A percentile compares a stretch with the other conserved stretches of the same genome.
phyloP scores from a whole-genome alignment of 2,329 filamentous ascomycete species.

The Fusarium pseudoanthophilum region DNA sequence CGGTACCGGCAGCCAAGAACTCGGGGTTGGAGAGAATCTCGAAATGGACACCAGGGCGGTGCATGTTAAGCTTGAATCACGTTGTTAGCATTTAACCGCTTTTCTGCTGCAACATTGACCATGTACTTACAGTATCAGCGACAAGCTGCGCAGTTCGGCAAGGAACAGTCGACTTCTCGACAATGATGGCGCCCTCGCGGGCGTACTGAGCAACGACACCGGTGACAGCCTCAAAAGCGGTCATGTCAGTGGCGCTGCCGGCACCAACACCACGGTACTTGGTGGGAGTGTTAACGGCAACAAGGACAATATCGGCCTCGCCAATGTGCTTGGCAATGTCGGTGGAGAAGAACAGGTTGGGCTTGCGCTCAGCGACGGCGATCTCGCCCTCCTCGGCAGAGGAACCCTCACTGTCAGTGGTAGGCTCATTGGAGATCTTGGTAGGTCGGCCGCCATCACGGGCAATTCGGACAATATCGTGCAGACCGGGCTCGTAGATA shows the following conservation, averaged over 20 bases:
- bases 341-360: conserved; percentile 80
- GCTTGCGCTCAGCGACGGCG: conserved; percentile 57
- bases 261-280: conserved; percentile 76
- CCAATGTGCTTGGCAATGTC: conserved; percentile 70
- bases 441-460: conserved; percentile 66
- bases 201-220: conserved; percentile 74
- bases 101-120: not conserved
- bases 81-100: conserved; percentile 9
- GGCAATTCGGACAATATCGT: conserved; percentile 72
- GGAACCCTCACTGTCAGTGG: conserved; percentile 46
- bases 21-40: conserved; percentile 85
- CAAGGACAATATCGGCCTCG: conserved; percentile 77
- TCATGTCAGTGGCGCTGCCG: conserved; percentile 78
- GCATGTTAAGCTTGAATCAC: conserved; percentile 60
- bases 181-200: conserved; percentile 75
- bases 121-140: conserved; percentile 68
- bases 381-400: conserved; percentile 49
- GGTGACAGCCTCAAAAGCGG: conserved; percentile 75
- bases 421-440: conserved; percentile 53
- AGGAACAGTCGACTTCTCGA: conserved; percentile 85
- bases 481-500: conserved; percentile 79
- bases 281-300: conserved; percentile 83
- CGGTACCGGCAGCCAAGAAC: conserved; percentile 82
- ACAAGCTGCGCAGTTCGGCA: conserved; percentile 78
- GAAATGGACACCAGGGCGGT: conserved; percentile 72